A percentile compares a stretch with the other conserved stretches of the same genome.
Evolutionary conservation across 768 basidiomycete species (phyloP).

Genomic region (Russula lepida): DNA sequence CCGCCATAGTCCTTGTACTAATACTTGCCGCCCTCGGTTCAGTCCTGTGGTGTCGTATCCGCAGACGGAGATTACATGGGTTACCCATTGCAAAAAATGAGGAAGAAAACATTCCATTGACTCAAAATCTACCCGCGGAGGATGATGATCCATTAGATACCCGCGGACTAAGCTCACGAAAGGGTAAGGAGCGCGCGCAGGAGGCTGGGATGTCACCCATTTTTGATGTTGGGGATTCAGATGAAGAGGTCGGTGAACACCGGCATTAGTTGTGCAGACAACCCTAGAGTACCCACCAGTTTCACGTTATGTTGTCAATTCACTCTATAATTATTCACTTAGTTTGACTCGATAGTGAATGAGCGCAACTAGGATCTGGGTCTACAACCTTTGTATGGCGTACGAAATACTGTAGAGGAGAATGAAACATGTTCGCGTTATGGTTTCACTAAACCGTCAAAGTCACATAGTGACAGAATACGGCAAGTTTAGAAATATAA

Average conservation of each 20-base stretch:
- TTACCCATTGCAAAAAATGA: constrained; percentile 33
- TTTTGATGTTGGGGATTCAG: constrained; percentile 41
- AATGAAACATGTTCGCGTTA: constrained; percentile 51
- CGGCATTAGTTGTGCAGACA: neutral
- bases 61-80: constrained; percentile 35
- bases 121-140: constrained; percentile 27
- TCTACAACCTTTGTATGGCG: neutral
- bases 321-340: neutral
- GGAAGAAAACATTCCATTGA: constrained; percentile 71
- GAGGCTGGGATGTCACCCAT: constrained; percentile 29
- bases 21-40: constrained; percentile 57
- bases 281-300: neutral
- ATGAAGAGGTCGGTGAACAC: constrained; percentile 30
- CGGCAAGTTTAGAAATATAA: constrained; percentile 81
- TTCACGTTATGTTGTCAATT: neutral
- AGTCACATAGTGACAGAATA: constrained; percentile 69
- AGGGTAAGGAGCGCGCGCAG: constrained; percentile 33
- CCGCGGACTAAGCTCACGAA: constrained; percentile 20
- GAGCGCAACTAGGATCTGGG: neutral
- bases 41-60: constrained; percentile 73
- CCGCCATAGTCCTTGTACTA: constrained; percentile 72
- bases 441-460: constrained; percentile 81
- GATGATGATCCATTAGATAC: constrained; percentile 17
- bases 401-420: neutral
- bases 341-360: neutral